These are phyloP conservation scores for Catunica adiposa DNA, from an alignment of 2,329 filamentous ascomycete genomes.

Conservation along the genomic window DNA sequence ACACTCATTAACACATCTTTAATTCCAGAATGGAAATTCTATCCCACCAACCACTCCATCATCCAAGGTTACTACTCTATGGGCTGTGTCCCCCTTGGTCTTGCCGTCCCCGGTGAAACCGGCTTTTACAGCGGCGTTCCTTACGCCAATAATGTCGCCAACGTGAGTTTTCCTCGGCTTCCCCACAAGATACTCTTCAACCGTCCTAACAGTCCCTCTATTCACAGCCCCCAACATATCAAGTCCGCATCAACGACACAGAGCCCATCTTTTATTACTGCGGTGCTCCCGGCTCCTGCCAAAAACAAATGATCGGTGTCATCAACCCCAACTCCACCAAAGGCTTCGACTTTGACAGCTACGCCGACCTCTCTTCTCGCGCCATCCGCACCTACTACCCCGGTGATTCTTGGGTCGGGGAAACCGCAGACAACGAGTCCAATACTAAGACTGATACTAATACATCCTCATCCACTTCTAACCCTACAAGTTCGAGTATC, in stretches of 20 bases:
- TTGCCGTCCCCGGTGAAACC: constrained; percentile 29
- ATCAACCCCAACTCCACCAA: constrained; percentile 40
- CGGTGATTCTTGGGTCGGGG: constrained; percentile 37
- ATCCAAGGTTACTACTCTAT: constrained; percentile 39
- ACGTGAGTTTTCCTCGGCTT: constrained; percentile 24
- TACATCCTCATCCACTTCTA: constrained; percentile 13
- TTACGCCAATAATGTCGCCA: constrained; percentile 28
- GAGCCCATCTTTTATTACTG: constrained; percentile 53
- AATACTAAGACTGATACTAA: not conserved
- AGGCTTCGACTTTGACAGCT: constrained; percentile 28
- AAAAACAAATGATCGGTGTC: constrained; percentile 55
- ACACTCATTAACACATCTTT: not conserved
- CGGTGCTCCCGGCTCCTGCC: constrained; percentile 49
- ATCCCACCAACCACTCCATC: constrained; percentile 47
- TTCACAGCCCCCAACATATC: constrained; percentile 26
- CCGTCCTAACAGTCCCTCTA: not conserved
- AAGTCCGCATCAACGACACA: constrained; percentile 39
- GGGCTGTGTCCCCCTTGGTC: constrained; percentile 49
- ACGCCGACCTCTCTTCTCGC: constrained; percentile 30
- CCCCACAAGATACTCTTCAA: not conserved
- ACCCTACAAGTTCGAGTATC: constrained; percentile 4
- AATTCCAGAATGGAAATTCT: constrained; percentile 44
- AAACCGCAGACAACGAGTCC: constrained; percentile 20
- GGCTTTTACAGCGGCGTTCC: constrained; percentile 39
- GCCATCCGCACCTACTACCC: constrained; percentile 38